phyloP scores from a whole-genome alignment of 2,329 filamentous ascomycete genomes.

The Pseudocercospora crystallina region DNA sequence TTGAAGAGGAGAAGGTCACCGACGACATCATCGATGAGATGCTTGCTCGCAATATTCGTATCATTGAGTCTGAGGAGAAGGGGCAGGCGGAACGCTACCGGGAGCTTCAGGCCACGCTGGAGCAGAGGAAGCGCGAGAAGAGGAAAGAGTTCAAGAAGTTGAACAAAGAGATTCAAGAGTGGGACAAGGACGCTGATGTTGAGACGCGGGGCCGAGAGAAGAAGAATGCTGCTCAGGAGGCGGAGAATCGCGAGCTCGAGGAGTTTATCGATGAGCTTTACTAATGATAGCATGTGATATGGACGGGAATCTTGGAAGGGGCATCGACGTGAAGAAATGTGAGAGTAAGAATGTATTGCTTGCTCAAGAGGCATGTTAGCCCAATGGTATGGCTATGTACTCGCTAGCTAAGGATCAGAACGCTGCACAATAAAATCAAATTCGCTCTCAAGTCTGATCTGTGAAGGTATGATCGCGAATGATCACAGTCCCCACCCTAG shows the following conservation, averaged over 20 bases:
- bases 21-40: slow-evolving; percentile 47
- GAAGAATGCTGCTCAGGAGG: slow-evolving; percentile 6
- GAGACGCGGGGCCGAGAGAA: slow-evolving; percentile 15
- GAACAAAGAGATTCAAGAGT: not conserved
- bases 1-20: slow-evolving; percentile 48
- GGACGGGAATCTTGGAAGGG: not conserved
- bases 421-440: too few species aligned
- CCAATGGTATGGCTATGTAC: too few species aligned
- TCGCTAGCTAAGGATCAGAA: too few species aligned
- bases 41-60: slow-evolving; percentile 42
- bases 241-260: slow-evolving; percentile 8
- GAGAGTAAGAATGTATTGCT: too few species aligned
- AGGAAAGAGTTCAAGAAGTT: slow-evolving; percentile 1
- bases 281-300: not conserved
- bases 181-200: slow-evolving; percentile 4
- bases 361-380: too few species aligned
- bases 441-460: too few species aligned
- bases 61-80: slow-evolving; percentile 45
- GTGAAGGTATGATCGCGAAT: too few species aligned
- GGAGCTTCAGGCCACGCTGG: slow-evolving; percentile 25
- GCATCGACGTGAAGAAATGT: too few species aligned
- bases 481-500: too few species aligned
- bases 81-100: slow-evolving; percentile 42
- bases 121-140: slow-evolving; percentile 28
- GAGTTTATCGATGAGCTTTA: slow-evolving; percentile 7